Base-by-base conservation (phyloP, 768 basidiomycete species). In the Trametes cinnabarina region DNA sequence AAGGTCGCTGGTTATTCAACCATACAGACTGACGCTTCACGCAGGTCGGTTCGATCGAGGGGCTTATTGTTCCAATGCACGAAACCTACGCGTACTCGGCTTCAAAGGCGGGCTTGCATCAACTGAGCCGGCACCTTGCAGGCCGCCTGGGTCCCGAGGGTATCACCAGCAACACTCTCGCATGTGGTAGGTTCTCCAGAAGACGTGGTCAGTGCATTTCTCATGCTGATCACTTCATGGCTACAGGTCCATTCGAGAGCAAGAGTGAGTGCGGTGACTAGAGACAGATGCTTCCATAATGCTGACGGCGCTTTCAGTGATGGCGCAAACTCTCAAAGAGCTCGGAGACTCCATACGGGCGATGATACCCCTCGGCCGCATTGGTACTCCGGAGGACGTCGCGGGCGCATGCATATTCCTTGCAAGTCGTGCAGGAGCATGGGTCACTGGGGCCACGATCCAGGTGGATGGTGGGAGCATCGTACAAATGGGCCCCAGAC, bases 41-140 rank as follows among this genome's bases (percentile, higher is more conserved):
- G 37, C 15, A 39, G 37, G 17, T 39, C 15, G 37, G 37, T 15
- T 39, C 82, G 15, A 78, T 87, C 35, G 86, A 87, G 64, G 85
- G 81, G 10, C 62, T 79, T 3, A 63, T 66, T 19, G 78, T 85
- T 4, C 83, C 83, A 2, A 70, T 73, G 22, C 76, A 81, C 56
- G 83, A 87, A 61, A 87, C 85, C 2, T 87, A 83, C 60, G 83
- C 85, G 0, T 87, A 87, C 65, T 79, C 82, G 30, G 79, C 84
- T 3, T 81, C 81, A n/a, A 88, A 88, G 66, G 83, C 81, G 5
- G 83, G 75, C 3, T 69, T 85, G 51, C 81, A 83, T 66, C 85
- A 86, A 53, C 69, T 86, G 26, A 82, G 82, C 55, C 74, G 82
- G 20, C 79, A 83, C 58, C 74, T 88, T 25, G 86, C 80, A 0